Percentiles rank a stretch among this genome's conserved stretches.
phyloP scores from a whole-genome alignment of 176 grass and related monocot species.

The Tillandsia fasciculata region DNA sequence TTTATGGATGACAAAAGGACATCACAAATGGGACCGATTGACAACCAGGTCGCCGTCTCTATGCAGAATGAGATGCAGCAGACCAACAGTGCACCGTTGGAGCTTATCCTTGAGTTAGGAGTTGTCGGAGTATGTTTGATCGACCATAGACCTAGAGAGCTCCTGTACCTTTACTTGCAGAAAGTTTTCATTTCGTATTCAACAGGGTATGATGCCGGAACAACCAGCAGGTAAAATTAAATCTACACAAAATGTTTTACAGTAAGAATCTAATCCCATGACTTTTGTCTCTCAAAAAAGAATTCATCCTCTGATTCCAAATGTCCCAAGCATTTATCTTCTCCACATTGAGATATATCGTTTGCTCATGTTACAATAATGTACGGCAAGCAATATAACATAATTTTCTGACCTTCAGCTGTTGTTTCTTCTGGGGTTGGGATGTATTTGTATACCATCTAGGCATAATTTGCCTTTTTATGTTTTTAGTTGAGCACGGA shows the following conservation, averaged over 20 bases:
- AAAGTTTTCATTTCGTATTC: constrained; percentile 84
- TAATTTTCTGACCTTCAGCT: no score
- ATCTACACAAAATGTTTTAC: constrained; percentile 1
- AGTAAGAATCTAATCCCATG: no score
- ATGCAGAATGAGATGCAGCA: constrained; percentile 31
- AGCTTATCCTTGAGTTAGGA: constrained; percentile 88
- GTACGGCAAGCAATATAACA: no score
- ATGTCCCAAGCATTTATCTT: no score
- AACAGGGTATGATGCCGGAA: constrained; percentile 71
- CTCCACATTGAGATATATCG: no score
- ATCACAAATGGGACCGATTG: constrained; percentile 25
- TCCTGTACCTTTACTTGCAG: constrained; percentile 82
- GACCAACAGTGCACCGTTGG: constrained; percentile 38
- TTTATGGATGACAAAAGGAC: constrained; percentile 45
- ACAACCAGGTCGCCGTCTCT: constrained; percentile 17
- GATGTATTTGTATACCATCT: no score
- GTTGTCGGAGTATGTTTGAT: constrained; percentile 90
- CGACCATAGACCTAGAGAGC: constrained; percentile 81
- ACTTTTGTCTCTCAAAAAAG: no score
- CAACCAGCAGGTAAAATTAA: constrained; percentile 69
- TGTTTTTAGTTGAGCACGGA: no score
- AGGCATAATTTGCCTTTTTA: no score
- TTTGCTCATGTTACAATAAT: no score
- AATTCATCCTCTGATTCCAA: no score
- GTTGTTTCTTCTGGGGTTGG: no score